A percentile compares a stretch with the other conserved stretches of the same genome.
These are phyloP conservation scores for Starmerella roubikii DNA, from an alignment of 805 yeast genomes.

Conservation along the genomic window DNA sequence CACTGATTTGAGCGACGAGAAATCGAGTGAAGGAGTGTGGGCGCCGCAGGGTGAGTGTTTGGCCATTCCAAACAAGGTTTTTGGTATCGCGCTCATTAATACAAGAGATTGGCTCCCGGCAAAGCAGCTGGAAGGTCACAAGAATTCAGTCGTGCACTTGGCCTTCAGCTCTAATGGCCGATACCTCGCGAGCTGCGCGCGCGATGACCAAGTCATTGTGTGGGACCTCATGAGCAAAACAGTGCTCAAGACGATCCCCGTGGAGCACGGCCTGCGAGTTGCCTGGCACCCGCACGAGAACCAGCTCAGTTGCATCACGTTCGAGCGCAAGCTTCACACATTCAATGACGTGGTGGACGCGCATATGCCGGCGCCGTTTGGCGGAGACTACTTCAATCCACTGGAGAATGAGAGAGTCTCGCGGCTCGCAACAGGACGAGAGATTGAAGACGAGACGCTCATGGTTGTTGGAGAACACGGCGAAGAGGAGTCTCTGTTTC, in stretches of 20 bases:
- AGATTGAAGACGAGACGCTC: conserved; percentile 21
- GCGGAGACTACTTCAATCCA: conserved; percentile 18
- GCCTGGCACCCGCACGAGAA: conserved; percentile 31
- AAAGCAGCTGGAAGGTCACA: conserved; percentile 20
- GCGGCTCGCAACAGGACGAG: neutral
- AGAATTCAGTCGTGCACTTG: conserved; percentile 34
- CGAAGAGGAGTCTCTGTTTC: too few species aligned
- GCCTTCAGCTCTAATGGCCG: conserved; percentile 51
- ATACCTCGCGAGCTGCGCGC: conserved; percentile 40
- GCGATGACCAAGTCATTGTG: conserved; percentile 36
- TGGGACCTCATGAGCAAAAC: conserved; percentile 36
- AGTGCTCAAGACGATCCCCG: conserved; percentile 28
- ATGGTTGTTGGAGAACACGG: conserved; percentile 44
- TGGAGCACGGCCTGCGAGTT: conserved; percentile 17
- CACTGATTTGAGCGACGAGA: conserved; percentile 25
- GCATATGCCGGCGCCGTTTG: conserved; percentile 19
- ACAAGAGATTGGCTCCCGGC: conserved; percentile 20
- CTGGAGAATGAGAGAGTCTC: conserved; percentile 6
- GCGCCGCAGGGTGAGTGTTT: conserved; percentile 53
- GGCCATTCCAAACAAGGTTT: conserved; percentile 46
- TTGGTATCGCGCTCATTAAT: conserved; percentile 23
- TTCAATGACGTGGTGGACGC: conserved; percentile 9
- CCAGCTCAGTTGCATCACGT: conserved; percentile 23
- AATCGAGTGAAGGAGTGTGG: conserved; percentile 53
- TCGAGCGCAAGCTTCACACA: conserved; percentile 24